These are phyloP conservation scores for Boletus sp. DNA, from an alignment of 768 basidiomycete genomes.

Conservation along the genomic window DNA sequence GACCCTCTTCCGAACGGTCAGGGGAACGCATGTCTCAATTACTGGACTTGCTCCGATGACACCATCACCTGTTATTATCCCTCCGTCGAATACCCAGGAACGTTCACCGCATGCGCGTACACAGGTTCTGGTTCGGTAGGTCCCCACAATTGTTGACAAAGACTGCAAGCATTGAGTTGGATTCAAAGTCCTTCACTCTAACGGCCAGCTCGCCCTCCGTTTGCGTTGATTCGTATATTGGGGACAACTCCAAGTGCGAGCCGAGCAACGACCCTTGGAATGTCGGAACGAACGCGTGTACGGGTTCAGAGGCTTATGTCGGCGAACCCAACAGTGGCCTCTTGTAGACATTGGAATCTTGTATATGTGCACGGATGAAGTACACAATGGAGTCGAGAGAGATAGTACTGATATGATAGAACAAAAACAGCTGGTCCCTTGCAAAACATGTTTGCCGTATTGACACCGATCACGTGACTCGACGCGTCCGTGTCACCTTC, in stretches of 20 bases:
- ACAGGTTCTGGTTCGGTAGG: neutral
- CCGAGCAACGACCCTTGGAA: conserved; percentile 9
- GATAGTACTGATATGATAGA: too few species aligned
- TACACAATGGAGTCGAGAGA: too few species aligned
- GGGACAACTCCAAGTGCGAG: neutral
- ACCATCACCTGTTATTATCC: conserved; percentile 12
- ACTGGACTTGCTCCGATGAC: conserved; percentile 8
- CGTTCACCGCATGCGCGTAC: conserved; percentile 8
- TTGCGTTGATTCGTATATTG: neutral
- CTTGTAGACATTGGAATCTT: neutral
- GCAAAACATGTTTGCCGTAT: too few species aligned
- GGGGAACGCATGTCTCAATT: conserved; percentile 6
- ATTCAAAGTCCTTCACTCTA: neutral
- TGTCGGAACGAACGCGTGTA: neutral
- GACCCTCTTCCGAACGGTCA: neutral
- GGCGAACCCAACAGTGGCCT: conserved; percentile 2
- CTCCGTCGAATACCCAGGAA: conserved; percentile 9
- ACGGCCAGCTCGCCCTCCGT: conserved; percentile 1
- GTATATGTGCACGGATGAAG: too few species aligned
- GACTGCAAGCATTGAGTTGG: neutral
- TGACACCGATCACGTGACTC: conserved; percentile 12
- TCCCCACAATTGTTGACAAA: neutral
- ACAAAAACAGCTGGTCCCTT: too few species aligned
- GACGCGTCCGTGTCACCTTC: conserved; percentile 7
- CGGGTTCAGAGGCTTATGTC: conserved; percentile 4